Evolutionary conservation across 441 rosid genomes (phyloP).

Genomic region (Croton setiger): DNA sequence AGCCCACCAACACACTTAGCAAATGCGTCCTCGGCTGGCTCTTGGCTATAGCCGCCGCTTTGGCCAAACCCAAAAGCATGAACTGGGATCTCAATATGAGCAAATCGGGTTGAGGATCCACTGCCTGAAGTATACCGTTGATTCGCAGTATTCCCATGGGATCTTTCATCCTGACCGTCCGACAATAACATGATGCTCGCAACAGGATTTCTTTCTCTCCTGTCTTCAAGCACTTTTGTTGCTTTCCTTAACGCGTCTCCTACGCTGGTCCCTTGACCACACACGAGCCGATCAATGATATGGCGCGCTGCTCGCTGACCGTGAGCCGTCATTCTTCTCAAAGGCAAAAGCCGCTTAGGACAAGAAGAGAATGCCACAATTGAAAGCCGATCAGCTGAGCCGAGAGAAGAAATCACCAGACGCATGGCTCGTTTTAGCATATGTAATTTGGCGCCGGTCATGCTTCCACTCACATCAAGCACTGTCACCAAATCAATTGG

Average conservation of each 20-base stretch:
- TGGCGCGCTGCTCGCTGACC: conserved; percentile 75
- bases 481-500: conserved; percentile 85
- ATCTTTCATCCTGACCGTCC: conserved; percentile 48
- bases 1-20: conserved; percentile 45
- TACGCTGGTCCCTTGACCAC: conserved; percentile 61
- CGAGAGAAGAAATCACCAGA: conserved; percentile 54
- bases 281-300: conserved; percentile 61
- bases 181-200: conserved; percentile 60
- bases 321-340: conserved; percentile 60
- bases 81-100: conserved; percentile 76
- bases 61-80: conserved; percentile 54
- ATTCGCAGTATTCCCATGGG: conserved; percentile 31
- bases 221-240: conserved; percentile 83
- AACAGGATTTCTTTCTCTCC: conserved; percentile 63
- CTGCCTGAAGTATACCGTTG: conserved; percentile 36
- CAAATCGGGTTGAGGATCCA: conserved; percentile 52
- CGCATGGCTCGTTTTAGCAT: conserved; percentile 72
- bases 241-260: conserved; percentile 80
- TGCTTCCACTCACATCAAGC: conserved; percentile 59
- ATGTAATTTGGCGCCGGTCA: conserved; percentile 47
- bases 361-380: conserved; percentile 62
- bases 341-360: conserved; percentile 62
- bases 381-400: conserved; percentile 79
- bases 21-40: conserved; percentile 67
- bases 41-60: conserved; percentile 43